Evolutionary conservation across 1,284 basidiomycete species (phyloP).

Genomic region (Ustilago crameri): DNA sequence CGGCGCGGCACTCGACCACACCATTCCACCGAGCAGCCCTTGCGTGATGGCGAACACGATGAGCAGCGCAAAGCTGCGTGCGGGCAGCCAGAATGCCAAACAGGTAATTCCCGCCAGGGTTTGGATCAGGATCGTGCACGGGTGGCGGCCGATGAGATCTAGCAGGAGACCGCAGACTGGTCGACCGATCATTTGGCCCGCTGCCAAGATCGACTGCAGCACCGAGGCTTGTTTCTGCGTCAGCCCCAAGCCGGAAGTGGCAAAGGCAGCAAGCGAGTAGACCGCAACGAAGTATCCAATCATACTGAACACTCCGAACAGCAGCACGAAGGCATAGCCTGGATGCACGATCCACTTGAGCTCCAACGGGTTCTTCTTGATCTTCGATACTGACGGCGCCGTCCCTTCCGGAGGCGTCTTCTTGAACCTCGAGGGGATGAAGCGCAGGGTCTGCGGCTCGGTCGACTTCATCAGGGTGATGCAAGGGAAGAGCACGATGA

Average conservation of each 20-base stretch:
- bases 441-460: conserved; percentile 16
- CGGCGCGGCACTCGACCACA: conserved; percentile 69
- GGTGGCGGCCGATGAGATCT: conserved; percentile 69
- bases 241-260: conserved; percentile 69
- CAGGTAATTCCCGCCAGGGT: conserved; percentile 69
- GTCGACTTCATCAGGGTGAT: conserved; percentile 66
- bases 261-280: conserved; percentile 70
- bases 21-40: conserved; percentile 69
- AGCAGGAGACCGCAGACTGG: conserved; percentile 69
- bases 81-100: conserved; percentile 70
- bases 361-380: conserved; percentile 53
- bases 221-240: conserved; percentile 69
- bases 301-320: conserved; percentile 60
- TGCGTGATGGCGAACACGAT: conserved; percentile 69
- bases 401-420: conserved; percentile 28
- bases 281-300: conserved; percentile 70
- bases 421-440: conserved; percentile 15
- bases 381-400: conserved; percentile 26
- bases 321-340: conserved; percentile 61
- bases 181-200: conserved; percentile 70
- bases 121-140: conserved; percentile 69
- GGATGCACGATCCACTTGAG: conserved; percentile 60
- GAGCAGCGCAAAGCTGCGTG: conserved; percentile 68
- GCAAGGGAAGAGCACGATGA: conserved; percentile 67
- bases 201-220: conserved; percentile 70